Evolutionary conservation across 345 rosid genomes (phyloP), one percentile per base, ranked within the genome.

Genomic region (Syzygium oleosum): DNA sequence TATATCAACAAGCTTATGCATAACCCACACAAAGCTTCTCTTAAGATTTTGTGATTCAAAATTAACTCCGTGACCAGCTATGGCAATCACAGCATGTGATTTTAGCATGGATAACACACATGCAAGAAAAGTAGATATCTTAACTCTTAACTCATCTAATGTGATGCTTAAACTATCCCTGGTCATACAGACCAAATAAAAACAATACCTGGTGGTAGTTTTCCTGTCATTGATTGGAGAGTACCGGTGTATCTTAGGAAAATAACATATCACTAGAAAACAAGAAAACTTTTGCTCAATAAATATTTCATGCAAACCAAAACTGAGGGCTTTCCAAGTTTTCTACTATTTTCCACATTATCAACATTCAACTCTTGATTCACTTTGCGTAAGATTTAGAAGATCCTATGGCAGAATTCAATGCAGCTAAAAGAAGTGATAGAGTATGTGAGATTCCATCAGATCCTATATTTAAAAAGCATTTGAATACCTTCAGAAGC

Each of bases 401-500:
- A 19, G 83, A 73, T 73, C 83, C 22, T 12, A 73, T 10, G 27
- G 49, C 17, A 0, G 85, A 52, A 52, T 84, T 85, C 52, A 51
- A 52, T 43, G 51, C 51, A 31, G 65, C 55, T 56, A 68, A 68
- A 68, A 68, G 79, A 31, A 68, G 46, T 31, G 79, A 8, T 21
- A 17, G 79, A 38, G 79, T 16, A 68, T 68, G 79, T 34, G 43
- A 68, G 23, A 68, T 68, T 68, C 23, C 0, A 68, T 31, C 79
- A 31, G 79, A 68, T 12, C 43, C 46, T 68, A 83, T 43, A 58
- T 84, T 46, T 78, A 46, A 68, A 84, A 84, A 49, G 79, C 31
- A 87, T 65, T 56, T 5, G 1, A 27, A 25, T 92, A 97, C 99
- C 99, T 96, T 95, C 91, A 96, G 89, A 91, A 98, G 98, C 98